phyloP scores from a whole-genome alignment of 192 early-diverging fungal genomes.

The Haplosporangium gracile region DNA sequence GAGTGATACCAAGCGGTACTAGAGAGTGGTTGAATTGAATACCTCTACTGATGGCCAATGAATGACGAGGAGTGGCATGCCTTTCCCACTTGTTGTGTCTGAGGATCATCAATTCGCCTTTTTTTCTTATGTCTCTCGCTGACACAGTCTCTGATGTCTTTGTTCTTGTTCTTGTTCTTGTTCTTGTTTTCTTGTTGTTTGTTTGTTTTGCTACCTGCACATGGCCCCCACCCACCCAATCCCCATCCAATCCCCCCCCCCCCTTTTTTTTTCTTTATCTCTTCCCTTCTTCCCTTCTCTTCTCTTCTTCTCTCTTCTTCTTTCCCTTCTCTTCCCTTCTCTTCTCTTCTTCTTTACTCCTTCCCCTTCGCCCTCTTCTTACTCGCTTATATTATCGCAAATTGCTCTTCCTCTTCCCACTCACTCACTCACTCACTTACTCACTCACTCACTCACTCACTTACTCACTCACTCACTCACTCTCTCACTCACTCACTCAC shows the following conservation, averaged over 20 bases:
- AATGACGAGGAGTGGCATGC: neutral
- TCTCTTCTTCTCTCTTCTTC: neutral
- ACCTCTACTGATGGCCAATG: neutral
- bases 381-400: neutral
- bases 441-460: neutral
- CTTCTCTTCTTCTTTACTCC: neutral
- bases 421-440: neutral
- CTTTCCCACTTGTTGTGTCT: neutral
- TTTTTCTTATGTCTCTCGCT: too few relatives aligned
- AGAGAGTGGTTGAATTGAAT: too few relatives aligned
- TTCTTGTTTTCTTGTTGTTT: neutral
- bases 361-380: neutral
- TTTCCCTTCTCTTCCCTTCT: conserved; percentile 4
- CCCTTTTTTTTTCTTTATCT: neutral
- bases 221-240: neutral
- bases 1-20: too few relatives aligned
- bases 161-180: neutral
- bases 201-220: neutral
- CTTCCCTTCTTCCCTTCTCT: neutral
- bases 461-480: neutral
- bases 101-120: neutral
- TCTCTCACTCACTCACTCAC: too few relatives aligned
- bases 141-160: neutral
- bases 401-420: too few relatives aligned
- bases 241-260: neutral